These are phyloP conservation scores for Radiomyces spectabilis DNA, from an alignment of 192 early-diverging fungal genomes.

Conservation along the genomic window DNA sequence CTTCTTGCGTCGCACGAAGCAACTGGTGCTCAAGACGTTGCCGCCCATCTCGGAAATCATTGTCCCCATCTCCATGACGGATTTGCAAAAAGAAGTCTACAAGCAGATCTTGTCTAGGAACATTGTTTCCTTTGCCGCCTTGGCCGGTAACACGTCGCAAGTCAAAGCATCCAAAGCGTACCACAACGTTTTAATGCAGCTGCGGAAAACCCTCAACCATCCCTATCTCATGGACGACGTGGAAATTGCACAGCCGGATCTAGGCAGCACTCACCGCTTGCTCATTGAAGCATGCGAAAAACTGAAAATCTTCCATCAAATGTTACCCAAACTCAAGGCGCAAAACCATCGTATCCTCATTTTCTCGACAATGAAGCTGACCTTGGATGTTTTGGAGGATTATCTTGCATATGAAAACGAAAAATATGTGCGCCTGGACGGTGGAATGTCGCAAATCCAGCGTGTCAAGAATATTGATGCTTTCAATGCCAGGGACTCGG, in stretches of 20 bases:
- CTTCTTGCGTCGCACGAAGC: conserved; percentile 67
- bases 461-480: conserved; percentile 52
- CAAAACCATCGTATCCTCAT: conserved; percentile 63
- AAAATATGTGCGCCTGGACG: conserved; percentile 62
- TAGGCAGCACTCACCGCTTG: conserved; percentile 33
- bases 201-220: conserved; percentile 65
- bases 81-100: conserved; percentile 64
- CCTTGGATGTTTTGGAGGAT: conserved; percentile 74
- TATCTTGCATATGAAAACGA: conserved; percentile 50
- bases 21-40: conserved; percentile 43
- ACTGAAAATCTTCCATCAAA: conserved; percentile 52
- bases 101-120: conserved; percentile 53
- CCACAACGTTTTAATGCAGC: conserved; percentile 53
- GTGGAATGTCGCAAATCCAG: conserved; percentile 37
- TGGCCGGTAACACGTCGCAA: background rate
- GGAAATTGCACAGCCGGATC: conserved; percentile 28
- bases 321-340: conserved; percentile 57
- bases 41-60: conserved; percentile 66
- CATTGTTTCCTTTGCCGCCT: conserved; percentile 24
- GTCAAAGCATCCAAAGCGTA: background rate
- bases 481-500: conserved; percentile 57
- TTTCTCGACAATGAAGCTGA: conserved; percentile 75
- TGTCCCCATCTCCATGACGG: conserved; percentile 62
- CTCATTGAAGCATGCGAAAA: conserved; percentile 65
- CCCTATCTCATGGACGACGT: conserved; percentile 58